Conservation (phyloP, 352 stramenopile genomes). For the Phytophthora aleatoria region DNA sequence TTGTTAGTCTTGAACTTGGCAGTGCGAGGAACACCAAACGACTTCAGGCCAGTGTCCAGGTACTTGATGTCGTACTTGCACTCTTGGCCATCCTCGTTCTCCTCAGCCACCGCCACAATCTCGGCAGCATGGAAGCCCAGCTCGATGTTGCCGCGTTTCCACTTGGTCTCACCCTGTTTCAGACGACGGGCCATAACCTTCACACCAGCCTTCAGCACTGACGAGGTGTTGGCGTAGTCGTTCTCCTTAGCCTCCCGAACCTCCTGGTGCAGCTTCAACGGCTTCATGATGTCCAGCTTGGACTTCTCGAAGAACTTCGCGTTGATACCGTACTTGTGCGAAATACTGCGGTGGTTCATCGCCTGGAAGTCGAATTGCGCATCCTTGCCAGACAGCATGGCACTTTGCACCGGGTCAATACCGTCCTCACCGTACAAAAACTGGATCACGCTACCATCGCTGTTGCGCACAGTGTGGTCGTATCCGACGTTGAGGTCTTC, state of each 20-base stretch:
- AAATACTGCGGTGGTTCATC: conserved; percentile 96
- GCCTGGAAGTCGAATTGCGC: conserved; percentile 95
- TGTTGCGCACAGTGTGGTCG: conserved; percentile 99
- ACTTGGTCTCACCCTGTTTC: conserved; percentile 82
- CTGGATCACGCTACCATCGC: conserved; percentile 97
- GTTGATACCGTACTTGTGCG: conserved; percentile 92
- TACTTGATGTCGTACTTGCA: conserved; percentile 90
- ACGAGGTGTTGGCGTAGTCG: conserved; percentile 41
- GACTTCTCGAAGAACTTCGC: conserved; percentile 89
- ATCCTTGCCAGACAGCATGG: conserved; percentile 95
- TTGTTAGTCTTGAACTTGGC: conserved; percentile 79
- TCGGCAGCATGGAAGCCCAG: conserved; percentile 71
- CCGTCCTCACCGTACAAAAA: conserved; percentile 99
- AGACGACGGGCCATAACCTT: conserved; percentile 73
- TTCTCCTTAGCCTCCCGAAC: conserved; percentile 58
- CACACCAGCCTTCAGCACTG: conserved; percentile 56
- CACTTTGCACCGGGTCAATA: conserved; percentile 95
- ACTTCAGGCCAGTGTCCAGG: conserved; percentile 81
- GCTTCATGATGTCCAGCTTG: conserved; percentile 91
- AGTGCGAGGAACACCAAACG: conserved; percentile 76
- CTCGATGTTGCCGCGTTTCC: conserved; percentile 87
- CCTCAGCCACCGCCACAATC: conserved; percentile 65
- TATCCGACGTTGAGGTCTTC: conserved; percentile 98
- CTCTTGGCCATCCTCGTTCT: conserved; percentile 68
- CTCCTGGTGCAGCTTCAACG: conserved; percentile 76